Percentiles rank a stretch among this genome's conserved stretches.
phyloP scores from a whole-genome alignment of 805 yeast genomes.

The Pichia nakasei region DNA sequence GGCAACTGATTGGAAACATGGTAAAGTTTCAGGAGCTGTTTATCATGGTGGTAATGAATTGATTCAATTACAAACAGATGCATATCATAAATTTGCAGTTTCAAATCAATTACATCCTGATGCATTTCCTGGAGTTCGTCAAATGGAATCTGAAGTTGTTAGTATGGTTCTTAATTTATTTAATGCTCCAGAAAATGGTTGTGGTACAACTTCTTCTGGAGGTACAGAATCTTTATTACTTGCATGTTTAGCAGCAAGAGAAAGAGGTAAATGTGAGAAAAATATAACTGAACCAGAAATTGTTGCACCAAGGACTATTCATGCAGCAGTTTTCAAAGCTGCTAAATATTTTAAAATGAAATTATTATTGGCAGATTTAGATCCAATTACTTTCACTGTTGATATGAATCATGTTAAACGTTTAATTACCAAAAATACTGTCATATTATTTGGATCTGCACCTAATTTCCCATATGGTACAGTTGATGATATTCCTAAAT shows the following conservation, averaged over 20 bases:
- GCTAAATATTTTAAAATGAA: constrained; percentile 83
- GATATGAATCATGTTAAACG: constrained; percentile 52
- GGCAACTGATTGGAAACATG: constrained; percentile 67
- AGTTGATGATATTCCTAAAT: constrained; percentile 73
- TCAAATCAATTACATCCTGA: constrained; percentile 97
- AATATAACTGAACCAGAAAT: constrained; percentile 75
- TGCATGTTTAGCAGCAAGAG: constrained; percentile 84
- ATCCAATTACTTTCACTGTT: constrained; percentile 51
- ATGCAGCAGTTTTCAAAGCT: constrained; percentile 94
- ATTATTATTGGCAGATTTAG: constrained; percentile 71
- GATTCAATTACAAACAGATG: constrained; percentile 62
- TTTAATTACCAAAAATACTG: constrained; percentile 70
- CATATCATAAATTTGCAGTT: constrained; percentile 69
- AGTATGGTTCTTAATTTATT: constrained; percentile 78
- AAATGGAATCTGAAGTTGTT: constrained; percentile 94
- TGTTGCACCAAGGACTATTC: constrained; percentile 81
- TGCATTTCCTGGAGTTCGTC: constrained; percentile 91
- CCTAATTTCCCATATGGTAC: constrained; percentile 98
- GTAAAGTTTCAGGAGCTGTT: constrained; percentile 90
- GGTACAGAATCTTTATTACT: constrained; percentile 90
- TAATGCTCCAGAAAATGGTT: constrained; percentile 65
- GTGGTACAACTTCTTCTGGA: constrained; percentile 86
- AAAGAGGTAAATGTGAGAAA: constrained; percentile 48
- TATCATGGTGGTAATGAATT: constrained; percentile 90
- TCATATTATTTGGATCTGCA: constrained; percentile 83